phyloP scores from a whole-genome alignment of 805 yeast species.

The Candida incommunis region DNA sequence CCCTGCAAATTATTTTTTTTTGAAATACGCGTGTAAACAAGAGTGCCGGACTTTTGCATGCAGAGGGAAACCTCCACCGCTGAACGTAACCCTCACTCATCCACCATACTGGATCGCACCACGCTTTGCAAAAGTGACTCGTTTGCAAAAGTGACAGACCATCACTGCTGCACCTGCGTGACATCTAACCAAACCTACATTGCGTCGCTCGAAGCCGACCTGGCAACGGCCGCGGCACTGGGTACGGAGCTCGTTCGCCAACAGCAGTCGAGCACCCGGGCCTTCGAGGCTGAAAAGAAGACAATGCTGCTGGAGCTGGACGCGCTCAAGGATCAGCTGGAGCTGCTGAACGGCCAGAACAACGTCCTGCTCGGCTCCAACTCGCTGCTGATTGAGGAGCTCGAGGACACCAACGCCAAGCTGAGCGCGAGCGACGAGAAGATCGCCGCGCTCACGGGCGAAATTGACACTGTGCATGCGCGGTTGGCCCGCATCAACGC shows the following conservation, averaged over 20 bases:
- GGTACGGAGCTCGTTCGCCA: not conserved
- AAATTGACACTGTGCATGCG: not conserved
- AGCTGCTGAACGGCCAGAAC: not conserved
- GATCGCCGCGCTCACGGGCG: not conserved
- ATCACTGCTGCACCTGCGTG: not conserved
- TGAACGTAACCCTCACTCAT: no score
- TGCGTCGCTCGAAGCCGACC: not conserved
- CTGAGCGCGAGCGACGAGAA: not conserved
- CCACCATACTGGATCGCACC: no score
- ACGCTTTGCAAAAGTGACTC: no score
- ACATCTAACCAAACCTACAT: not conserved
- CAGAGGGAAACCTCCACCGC: no score
- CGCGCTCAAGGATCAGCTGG: not conserved
- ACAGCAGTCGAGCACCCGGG: not conserved
- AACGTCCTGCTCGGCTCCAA: not conserved
- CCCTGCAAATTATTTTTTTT: no score
- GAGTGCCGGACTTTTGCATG: no score
- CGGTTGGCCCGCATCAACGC: not conserved
- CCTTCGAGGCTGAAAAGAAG: not conserved
- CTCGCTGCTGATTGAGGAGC: not conserved
- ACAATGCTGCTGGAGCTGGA: not conserved
- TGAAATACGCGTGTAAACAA: no score
- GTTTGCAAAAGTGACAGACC: no score
- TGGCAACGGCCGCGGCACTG: not conserved
- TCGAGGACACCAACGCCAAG: not conserved